Base-by-base conservation (phyloP, 2,329 filamentous ascomycete genomes). In the Botrytis fabae region DNA sequence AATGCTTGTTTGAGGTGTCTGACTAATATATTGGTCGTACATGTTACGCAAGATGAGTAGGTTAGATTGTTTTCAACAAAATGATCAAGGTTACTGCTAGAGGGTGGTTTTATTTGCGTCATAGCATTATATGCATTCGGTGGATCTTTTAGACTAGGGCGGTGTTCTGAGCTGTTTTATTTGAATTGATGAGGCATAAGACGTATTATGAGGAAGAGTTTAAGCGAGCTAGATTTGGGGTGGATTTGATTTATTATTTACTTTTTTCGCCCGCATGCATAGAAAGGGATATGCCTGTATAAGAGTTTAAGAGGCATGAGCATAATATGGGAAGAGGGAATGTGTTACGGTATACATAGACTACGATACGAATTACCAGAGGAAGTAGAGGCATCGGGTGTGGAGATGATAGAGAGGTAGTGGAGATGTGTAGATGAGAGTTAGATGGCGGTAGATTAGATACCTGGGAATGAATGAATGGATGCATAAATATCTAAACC, bases 1-100 rank as follows among this genome's bases (percentile, higher is more conserved):
- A 40, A 65, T 66, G 60, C 72, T 73, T 51, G 48, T 73, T 60
- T 73, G 61, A 73, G 44, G 22, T 48, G 44, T 16, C 14, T 38
- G 51, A 4, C 32, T 9, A 40, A 28, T 25, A 20, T n/a, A 22
- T 61, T 18, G 25, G 14, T 28, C n/a, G 9, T 61, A 25, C n/a
- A 61, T 60, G 4, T 25, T n/a, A 38, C 2, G n/a, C 20, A 28
- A 22, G 1, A 42, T 60, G 10, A 35, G 12, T 59, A 35, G 38
- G 28, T 1, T 69, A 10, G 35, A 18, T 16, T 62, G 16, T 38
- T 62, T 40, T 16, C 25, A 40, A 9, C 35, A 22, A 25, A 14
- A 40, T 40, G 59, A 62, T 62, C 25, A 12, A 38, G 59, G 35
- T 32, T 7, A n/a, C n/a, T 54, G 6, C 51, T 54, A n/a, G 12